A percentile compares a stretch with the other conserved stretches of the same genome.
Conservation (phyloP, 805 yeast genomes). For the Lipomyces anomalus region DNA sequence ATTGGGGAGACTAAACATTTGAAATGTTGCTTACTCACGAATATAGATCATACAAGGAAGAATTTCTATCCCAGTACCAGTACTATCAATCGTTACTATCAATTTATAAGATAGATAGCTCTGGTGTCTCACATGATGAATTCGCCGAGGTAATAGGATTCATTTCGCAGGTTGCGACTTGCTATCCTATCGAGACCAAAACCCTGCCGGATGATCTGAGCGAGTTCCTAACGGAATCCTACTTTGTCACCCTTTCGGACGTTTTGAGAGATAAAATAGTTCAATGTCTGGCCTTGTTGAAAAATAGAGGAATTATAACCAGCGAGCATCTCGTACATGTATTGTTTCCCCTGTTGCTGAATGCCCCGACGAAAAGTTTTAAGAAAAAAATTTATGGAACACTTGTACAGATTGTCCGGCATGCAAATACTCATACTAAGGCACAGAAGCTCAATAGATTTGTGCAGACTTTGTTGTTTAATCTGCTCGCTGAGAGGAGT, state of each 20-base stretch:
- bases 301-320: conserved; percentile 73
- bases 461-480: conserved; percentile 88
- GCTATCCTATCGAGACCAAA: conserved; percentile 84
- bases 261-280: conserved; percentile 88
- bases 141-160: conserved; percentile 84
- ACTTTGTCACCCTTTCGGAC: conserved; percentile 74
- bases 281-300: conserved; percentile 80
- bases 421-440: conserved; percentile 81
- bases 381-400: conserved; percentile 79
- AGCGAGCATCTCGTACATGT: conserved; percentile 81
- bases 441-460: conserved; percentile 84
- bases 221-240: conserved; percentile 62
- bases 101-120: conserved; percentile 69
- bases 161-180: conserved; percentile 82
- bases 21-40: neutral
- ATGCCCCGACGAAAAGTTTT: conserved; percentile 73
- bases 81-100: conserved; percentile 90
- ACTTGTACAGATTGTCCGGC: conserved; percentile 68
- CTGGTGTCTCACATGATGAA: conserved; percentile 51
- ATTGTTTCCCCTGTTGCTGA: conserved; percentile 68
- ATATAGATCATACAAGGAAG: conserved; percentile 81
- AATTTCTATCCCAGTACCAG: conserved; percentile 83
- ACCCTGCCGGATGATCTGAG: conserved; percentile 78
- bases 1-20: neutral
- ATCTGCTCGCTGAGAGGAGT: conserved; percentile 61